Evolutionary conservation across 2,329 filamentous ascomycete genomes (phyloP).

Genomic region (Chaetomiaceae sp.): DNA sequence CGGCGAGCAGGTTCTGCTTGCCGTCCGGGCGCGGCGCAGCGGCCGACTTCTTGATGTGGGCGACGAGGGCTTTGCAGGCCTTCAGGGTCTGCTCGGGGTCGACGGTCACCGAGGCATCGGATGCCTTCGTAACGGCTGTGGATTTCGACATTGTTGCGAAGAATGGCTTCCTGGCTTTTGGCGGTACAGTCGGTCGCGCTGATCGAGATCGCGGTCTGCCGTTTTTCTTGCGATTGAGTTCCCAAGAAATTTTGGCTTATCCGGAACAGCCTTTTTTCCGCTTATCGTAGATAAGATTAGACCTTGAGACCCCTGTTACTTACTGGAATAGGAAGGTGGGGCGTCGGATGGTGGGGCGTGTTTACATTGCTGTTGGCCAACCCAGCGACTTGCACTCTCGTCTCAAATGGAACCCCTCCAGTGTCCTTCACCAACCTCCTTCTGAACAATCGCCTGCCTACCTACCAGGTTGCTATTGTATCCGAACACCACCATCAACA

Average conservation of each 20-base stretch:
- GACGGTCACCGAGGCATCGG: conserved; percentile 31
- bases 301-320: conserved; percentile 6
- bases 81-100: conserved; percentile 51
- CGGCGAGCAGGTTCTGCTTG: conserved; percentile 54
- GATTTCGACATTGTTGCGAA: conserved; percentile 31
- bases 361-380: no score
- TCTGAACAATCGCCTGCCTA: no score
- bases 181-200: conserved; percentile 9
- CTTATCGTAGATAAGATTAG: not conserved
- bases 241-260: conserved; percentile 24
- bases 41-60: conserved; percentile 55
- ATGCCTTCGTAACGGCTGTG: conserved; percentile 30
- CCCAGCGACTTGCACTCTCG: no score
- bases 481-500: not conserved
- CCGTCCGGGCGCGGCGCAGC: conserved; percentile 42
- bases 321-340: conserved; percentile 17
- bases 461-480: not conserved
- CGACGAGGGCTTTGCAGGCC: conserved; percentile 58
- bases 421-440: no score
- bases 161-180: not conserved
- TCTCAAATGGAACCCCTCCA: no score
- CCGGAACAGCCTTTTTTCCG: conserved; percentile 9
- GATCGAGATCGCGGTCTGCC: not conserved
- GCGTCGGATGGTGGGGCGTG: not conserved
- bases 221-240: conserved; percentile 18